A percentile compares a stretch with the other conserved stretches of the same genome.
phyloP scores from a whole-genome alignment of 2,329 filamentous ascomycete genomes.

The Lasiodiplodia hormozganensis region DNA sequence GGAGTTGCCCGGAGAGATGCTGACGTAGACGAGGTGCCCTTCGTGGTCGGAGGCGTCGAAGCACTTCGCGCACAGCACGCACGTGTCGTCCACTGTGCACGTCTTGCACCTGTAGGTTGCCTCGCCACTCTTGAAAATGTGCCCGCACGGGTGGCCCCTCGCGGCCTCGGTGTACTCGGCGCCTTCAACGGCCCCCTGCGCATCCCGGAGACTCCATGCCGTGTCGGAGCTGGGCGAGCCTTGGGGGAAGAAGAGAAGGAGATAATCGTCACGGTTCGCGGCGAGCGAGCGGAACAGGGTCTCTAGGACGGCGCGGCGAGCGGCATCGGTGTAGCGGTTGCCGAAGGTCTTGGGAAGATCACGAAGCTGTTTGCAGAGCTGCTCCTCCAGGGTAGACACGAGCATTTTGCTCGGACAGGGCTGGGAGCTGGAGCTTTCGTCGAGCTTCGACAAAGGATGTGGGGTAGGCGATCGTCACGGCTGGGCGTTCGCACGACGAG shows the following conservation, averaged over 20 bases:
- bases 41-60: slow-evolving; percentile 96
- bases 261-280: slow-evolving; percentile 73
- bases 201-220: slow-evolving; percentile 78
- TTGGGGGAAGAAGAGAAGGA: slow-evolving; percentile 82
- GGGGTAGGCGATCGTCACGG: slow-evolving; percentile 28
- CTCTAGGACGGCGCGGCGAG: slow-evolving; percentile 74
- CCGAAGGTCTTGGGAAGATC: slow-evolving; percentile 75
- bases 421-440: slow-evolving; percentile 15
- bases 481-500: background rate
- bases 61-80: slow-evolving; percentile 90
- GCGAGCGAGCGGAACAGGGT: slow-evolving; percentile 89
- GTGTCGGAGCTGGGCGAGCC: slow-evolving; percentile 67
- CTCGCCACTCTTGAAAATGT: slow-evolving; percentile 95
- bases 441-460: slow-evolving; percentile 26
- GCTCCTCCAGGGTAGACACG: slow-evolving; percentile 69
- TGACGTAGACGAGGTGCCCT: slow-evolving; percentile 89
- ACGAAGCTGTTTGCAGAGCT: slow-evolving; percentile 83
- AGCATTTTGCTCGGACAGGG: slow-evolving; percentile 46
- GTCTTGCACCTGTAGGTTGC: slow-evolving; percentile 94
- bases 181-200: slow-evolving; percentile 90
- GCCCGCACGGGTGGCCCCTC: slow-evolving; percentile 90
- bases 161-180: slow-evolving; percentile 94
- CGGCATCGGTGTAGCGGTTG: slow-evolving; percentile 77
- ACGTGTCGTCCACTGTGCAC: slow-evolving; percentile 93
- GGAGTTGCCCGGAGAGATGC: slow-evolving; percentile 86